Evolutionary conservation across 75 land plant genomes (phyloP), one percentile per base, ranked within the genome.

Genomic region (Adiantum capillusveneris): DNA sequence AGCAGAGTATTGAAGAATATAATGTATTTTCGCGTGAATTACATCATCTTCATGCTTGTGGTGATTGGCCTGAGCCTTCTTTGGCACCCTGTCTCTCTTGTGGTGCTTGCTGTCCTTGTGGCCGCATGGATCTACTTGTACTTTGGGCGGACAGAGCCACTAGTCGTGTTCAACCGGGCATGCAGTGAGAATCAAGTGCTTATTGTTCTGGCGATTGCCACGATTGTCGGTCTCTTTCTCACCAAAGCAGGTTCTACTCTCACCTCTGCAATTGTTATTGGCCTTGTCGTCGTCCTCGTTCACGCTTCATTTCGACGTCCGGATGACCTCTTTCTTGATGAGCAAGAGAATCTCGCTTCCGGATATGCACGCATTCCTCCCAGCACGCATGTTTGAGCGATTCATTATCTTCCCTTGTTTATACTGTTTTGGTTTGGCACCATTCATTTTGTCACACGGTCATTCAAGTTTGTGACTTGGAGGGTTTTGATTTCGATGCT

Each of bases 71-170:
- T 77, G 44, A 68, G 78, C 61, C 70, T 84, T 12, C 57, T 84
- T 17, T 81, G 83, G 80, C 84, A 78, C 58, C 87, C 87, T 16
- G 64, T 78, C 64, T 81, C 84, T 31, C 70, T 81, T 13, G 69
- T 84, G 56, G 83, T 80, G 27, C 62, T 81, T 58, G 21, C 74
- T 6, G 70, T 65, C 30, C 56, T 75, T 69, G 58, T 80, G 51
- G 77, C 70, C 21, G 72, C 50, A 12, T 84, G 87, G 87, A 31
- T 71, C 53, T 84, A 73, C 45, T 75, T 84, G 31, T 84, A 77
- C 70, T 77, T 84, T 75, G 57, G 75, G 57, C 74, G 87, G 13
- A 79, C 84, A 31, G 79, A 84, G 72, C 87, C 87, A 0, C 57
- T 84, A 22, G 73, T 74, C 29, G 12, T 84, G n/a, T 39, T 84